These are phyloP conservation scores for Russula ochroleuca DNA, from an alignment of 768 basidiomycete species.

Conservation along the genomic window DNA sequence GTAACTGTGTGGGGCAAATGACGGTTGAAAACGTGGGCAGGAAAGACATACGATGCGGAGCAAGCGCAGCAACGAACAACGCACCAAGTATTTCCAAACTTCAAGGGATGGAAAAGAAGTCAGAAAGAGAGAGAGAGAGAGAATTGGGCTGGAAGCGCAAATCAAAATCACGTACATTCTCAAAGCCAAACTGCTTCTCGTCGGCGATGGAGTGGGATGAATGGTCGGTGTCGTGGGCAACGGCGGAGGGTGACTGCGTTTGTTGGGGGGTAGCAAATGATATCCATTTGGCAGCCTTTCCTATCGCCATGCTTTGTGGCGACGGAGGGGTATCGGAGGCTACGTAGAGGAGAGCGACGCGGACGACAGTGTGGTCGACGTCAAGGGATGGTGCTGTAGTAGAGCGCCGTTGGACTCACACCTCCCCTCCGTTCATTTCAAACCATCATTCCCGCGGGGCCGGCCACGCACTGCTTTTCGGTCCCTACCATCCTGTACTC, in stretches of 20 bases:
- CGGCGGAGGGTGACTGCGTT: slow-evolving; percentile 8
- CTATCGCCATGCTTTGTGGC: slow-evolving; percentile 23
- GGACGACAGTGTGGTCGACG: neutral
- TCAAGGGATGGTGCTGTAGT: slow-evolving; percentile 3
- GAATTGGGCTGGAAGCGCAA: slow-evolving; percentile 25
- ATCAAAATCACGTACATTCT: slow-evolving; percentile 69
- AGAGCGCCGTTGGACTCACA: neutral
- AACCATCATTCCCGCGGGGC: slow-evolving; percentile 14
- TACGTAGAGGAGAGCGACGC: neutral
- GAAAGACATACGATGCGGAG: neutral
- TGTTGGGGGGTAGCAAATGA: slow-evolving; percentile 23
- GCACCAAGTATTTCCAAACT: slow-evolving; percentile 98
- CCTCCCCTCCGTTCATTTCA: neutral
- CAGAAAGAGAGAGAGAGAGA: slow-evolving; percentile 7
- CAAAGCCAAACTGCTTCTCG: slow-evolving; percentile 90
- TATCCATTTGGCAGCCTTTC: slow-evolving; percentile 28
- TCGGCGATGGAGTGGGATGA: slow-evolving; percentile 51
- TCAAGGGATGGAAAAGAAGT: slow-evolving; percentile 1
- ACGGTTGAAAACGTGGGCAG: neutral
- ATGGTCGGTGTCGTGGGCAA: slow-evolving; percentile 6
- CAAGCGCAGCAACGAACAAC: slow-evolving; percentile 23
- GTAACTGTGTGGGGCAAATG: slow-evolving; percentile 52
- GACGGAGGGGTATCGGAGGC: neutral
- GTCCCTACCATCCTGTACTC: neutral
- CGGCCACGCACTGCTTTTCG: neutral